A percentile compares a stretch with the other conserved stretches of the same genome.
Conservation (phyloP, 2,329 filamentous ascomycete species). For the Sporothrix euskadiensis region DNA sequence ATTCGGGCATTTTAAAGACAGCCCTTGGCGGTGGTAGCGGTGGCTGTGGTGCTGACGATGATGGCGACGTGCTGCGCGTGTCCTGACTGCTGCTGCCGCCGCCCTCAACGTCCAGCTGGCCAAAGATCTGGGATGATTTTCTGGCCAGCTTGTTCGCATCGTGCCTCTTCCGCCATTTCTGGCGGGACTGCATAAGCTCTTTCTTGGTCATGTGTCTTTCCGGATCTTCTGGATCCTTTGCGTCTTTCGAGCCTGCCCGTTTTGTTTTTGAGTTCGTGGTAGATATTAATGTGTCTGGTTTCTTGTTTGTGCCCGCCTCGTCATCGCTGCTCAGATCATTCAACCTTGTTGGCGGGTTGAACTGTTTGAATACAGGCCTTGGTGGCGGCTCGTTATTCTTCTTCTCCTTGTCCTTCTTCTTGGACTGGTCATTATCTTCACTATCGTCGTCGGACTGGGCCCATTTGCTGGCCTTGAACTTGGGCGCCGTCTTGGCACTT, state of each 20-base stretch:
- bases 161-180: constrained; percentile 15
- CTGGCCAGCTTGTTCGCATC: background rate
- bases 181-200: background rate
- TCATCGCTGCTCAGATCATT: background rate
- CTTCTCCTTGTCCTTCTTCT: background rate
- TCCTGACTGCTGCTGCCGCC: background rate
- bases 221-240: background rate
- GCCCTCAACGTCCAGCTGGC: constrained; percentile 5
- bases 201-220: background rate
- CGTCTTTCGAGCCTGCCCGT: background rate
- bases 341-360: background rate
- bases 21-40: background rate
- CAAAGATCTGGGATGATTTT: background rate
- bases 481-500: background rate
- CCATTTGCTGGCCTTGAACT: constrained; percentile 26
- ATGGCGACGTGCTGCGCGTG: background rate
- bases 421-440: background rate
- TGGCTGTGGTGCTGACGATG: background rate
- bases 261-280: background rate
- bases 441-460: background rate
- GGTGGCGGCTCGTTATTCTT: background rate
- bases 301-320: background rate
- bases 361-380: background rate
- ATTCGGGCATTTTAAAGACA: constrained; percentile 24
- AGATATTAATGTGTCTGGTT: background rate